These are phyloP conservation scores for Apocynum venetum DNA, from an alignment of 257 asterid genomes.

Conservation along the genomic window DNA sequence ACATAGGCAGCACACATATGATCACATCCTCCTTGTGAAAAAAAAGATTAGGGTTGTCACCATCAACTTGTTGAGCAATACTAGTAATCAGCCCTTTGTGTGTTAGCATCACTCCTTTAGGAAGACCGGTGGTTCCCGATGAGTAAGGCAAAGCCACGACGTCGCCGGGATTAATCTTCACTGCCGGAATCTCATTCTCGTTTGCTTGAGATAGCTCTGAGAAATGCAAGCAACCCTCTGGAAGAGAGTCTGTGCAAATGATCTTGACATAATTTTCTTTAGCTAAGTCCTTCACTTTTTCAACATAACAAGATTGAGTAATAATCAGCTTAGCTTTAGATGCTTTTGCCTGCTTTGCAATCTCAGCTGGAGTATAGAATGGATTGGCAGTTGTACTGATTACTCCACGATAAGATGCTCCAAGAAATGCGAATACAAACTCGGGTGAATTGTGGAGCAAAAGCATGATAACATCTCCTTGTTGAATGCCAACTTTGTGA, in stretches of 20 bases:
- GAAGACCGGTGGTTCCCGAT: constrained; percentile 38
- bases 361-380: constrained; percentile 28
- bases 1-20: constrained; percentile 37
- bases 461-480: constrained; percentile 34
- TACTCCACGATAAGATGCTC: constrained; percentile 32
- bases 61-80: constrained; percentile 40
- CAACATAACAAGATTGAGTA: constrained; percentile 23
- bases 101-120: constrained; percentile 38
- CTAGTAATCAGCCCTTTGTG: constrained; percentile 35
- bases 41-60: constrained; percentile 35
- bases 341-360: constrained; percentile 30
- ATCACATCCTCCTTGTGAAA: constrained; percentile 33
- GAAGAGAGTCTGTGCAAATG: constrained; percentile 15
- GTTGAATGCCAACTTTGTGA: constrained; percentile 23
- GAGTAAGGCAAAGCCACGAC: constrained; percentile 32
- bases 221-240: constrained; percentile 22
- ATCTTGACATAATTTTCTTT: constrained; percentile 12
- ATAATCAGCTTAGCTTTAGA: constrained; percentile 31
- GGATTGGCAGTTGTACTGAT: constrained; percentile 35
- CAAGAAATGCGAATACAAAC: constrained; percentile 32
- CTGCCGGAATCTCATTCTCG: constrained; percentile 18
- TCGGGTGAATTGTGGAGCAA: constrained; percentile 35
- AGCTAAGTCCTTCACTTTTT: constrained; percentile 19
- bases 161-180: constrained; percentile 22
- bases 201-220: constrained; percentile 10